Evolutionary conservation across 2,329 filamentous ascomycete genomes (phyloP), one percentile per base, ranked within the genome.

Genomic region (Alternaria metachromatica): DNA sequence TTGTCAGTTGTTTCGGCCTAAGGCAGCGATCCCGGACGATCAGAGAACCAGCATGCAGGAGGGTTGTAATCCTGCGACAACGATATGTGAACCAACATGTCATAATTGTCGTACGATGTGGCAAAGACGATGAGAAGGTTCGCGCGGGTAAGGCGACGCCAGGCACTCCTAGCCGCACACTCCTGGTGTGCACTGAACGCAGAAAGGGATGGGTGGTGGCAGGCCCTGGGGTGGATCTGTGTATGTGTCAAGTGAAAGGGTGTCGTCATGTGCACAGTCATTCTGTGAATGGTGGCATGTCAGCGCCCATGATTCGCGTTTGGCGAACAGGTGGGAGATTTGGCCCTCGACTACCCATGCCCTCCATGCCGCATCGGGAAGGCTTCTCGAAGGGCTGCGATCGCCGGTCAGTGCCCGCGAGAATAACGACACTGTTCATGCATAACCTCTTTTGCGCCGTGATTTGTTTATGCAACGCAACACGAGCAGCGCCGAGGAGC

Each of bases 21-120:
- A 58, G 58, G 62, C 62, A 70, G 60, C 65, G 66, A 70, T 69
- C 66, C 66, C 70, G 66, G 70, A 56, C 63, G 70, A 70, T 72
- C 66, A 63, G 66, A 60, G 57, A 57, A 56, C 43, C 21, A 18
- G 56, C 13, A 53, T 41, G 49, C 30, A 37, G 15, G 30, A 20
- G 6, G 28, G 12, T 23, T 37, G 18, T 5, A 48, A n/a, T 51
- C 28, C 15, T 23, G 28, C 49, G 49, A 51, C 28, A 37, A 37
- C 28, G 20, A 51, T 13, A 20, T 18, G 11, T 21, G 20, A 53
- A 53, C 20, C 49, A 53, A 37, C 12, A 48, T 23, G 49, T 53
- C 49, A 41, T 53, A 7, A 37, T 11, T 23, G 1, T 53, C 20
- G 49, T 53, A 37, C 13, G 9, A 53, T 23, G 20, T 23, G 26